Evolutionary conservation across 1,139 yeast genomes (phyloP).

Genomic region (Taphrina wiesneri): DNA sequence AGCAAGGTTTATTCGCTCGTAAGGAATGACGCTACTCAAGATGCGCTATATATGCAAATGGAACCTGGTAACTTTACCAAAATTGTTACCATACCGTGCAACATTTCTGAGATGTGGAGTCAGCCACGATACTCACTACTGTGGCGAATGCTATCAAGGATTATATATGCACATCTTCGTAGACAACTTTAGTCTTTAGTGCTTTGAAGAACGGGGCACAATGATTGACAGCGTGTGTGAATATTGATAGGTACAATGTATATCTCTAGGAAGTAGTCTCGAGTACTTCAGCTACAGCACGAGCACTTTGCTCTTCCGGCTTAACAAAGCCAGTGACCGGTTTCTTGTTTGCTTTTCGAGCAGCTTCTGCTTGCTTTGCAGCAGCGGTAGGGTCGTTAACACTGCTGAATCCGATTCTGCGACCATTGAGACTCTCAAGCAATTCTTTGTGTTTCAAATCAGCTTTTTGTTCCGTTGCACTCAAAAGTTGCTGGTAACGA

Average conservation of each 20-base stretch:
- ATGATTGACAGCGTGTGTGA: neutral
- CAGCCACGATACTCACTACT: neutral
- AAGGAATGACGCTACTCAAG: too few species aligned
- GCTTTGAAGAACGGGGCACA: neutral
- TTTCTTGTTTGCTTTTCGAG: neutral
- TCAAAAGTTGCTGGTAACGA: slow-evolving; percentile 1
- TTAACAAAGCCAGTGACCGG: neutral
- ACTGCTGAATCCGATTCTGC: slow-evolving; percentile 24
- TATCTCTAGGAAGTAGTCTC: neutral
- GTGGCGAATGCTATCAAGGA: too few species aligned
- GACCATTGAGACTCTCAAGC: slow-evolving; percentile 1
- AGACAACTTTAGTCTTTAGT: neutral
- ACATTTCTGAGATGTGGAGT: neutral
- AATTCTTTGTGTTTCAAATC: slow-evolving; percentile 15
- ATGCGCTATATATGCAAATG: too few species aligned
- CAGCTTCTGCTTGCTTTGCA: slow-evolving; percentile 7
- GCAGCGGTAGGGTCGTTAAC: slow-evolving; percentile 27
- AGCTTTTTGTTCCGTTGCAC: neutral
- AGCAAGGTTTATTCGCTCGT: too few species aligned
- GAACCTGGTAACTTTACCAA: too few species aligned
- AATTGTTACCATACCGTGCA: too few species aligned
- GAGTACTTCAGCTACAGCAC: neutral
- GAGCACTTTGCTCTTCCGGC: neutral
- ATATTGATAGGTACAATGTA: neutral
- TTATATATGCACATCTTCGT: neutral